phyloP scores from a whole-genome alignment of 306 rosid species.

The Trichosanthes truncata region DNA sequence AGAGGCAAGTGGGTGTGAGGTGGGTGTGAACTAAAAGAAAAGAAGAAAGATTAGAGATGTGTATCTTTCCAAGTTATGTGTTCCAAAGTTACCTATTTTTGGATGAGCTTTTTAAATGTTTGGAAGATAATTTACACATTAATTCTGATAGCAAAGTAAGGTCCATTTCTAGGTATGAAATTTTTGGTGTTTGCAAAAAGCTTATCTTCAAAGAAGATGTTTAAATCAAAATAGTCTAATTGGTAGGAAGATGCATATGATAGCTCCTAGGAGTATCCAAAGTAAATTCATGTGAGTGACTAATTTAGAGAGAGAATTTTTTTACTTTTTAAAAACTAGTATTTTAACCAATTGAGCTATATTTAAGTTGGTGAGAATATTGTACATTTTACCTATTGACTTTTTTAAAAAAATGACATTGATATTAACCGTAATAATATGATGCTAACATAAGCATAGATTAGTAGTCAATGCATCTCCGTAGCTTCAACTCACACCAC shows the following conservation, averaged over 20 bases:
- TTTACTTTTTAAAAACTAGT: too few relatives aligned
- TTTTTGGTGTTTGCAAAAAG: neutral
- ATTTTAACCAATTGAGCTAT: too few relatives aligned
- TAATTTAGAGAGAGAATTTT: too few relatives aligned
- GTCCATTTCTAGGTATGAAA: neutral
- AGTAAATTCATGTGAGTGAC: too few relatives aligned
- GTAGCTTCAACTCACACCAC: too few relatives aligned
- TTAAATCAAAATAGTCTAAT: neutral
- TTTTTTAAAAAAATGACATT: too few relatives aligned
- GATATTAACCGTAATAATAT: too few relatives aligned
- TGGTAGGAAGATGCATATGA: neutral
- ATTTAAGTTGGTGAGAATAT: too few relatives aligned
- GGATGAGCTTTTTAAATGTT: neutral
- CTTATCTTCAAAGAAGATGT: neutral
- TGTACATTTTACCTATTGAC: too few relatives aligned
- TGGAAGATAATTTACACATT: neutral
- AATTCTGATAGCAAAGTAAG: neutral
- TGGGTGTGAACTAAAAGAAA: slow-evolving; percentile 2
- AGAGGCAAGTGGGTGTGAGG: slow-evolving; percentile 5
- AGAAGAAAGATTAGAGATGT: neutral
- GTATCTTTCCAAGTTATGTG: neutral
- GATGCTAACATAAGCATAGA: too few relatives aligned
- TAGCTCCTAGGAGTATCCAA: neutral
- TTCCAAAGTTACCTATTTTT: neutral
- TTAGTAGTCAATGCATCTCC: too few relatives aligned